Evolutionary conservation across 2,329 filamentous ascomycete genomes (phyloP).

Genomic region (Nannizziopsis barbatae): DNA sequence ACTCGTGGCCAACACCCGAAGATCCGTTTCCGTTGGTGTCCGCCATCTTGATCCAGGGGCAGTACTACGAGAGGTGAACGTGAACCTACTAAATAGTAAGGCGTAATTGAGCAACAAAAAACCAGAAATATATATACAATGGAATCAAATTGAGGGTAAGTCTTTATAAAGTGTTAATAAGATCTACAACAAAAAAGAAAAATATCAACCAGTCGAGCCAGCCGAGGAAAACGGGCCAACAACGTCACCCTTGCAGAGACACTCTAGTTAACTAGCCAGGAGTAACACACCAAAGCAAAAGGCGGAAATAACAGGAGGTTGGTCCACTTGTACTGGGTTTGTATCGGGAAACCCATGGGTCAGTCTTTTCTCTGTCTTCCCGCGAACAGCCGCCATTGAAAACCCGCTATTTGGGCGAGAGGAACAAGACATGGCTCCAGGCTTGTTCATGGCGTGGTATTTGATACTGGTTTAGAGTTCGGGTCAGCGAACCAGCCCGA

Average conservation of each 20-base stretch:
- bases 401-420: neutral
- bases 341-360: neutral
- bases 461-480: neutral
- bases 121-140: neutral
- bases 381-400: slow-evolving; percentile 7
- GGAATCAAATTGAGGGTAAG: neutral
- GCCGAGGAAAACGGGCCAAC: neutral
- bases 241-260: neutral
- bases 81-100: neutral
- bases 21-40: slow-evolving; percentile 35
- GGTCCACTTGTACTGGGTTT: neutral
- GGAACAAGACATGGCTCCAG: neutral
- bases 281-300: neutral
- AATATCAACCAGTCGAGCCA: neutral
- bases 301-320: slow-evolving; percentile 9
- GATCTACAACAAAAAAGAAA: neutral
- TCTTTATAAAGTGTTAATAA: neutral
- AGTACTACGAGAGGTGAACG: neutral
- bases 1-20: slow-evolving; percentile 53
- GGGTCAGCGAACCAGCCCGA: no score
- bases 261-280: neutral
- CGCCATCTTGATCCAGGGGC: slow-evolving; percentile 24
- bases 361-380: neutral
- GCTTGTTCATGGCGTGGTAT: neutral
- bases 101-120: no score